Evolutionary conservation across 2,329 filamentous ascomycete species (phyloP), one percentile per base, ranked within the genome.

Genomic region (Mollisiaceae sp.): DNA sequence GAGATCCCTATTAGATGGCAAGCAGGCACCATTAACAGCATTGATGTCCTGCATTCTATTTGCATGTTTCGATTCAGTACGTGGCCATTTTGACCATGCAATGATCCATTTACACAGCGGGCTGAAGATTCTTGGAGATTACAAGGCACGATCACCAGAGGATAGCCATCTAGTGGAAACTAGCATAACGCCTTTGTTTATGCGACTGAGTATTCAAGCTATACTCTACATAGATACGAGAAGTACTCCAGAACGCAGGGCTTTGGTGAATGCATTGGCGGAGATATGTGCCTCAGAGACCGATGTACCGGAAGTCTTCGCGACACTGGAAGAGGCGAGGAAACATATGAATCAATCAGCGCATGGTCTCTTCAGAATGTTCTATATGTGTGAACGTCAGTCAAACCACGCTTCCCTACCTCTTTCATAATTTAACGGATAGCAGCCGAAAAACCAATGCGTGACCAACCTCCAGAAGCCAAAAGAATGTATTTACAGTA

Each of bases 11-110:
- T 54, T 66, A 3, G 45, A 39, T 15, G 69, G 70, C n/a, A 70
- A 69, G 38, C 69, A 73, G 32, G 64, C 66, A 11, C 67, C 72
- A 18, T 20, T 74, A 15, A 70, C 67, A 18, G 71, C 72, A 27
- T 60, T 75, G 22, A 71, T 76, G 72, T 72, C 69, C 3, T 76
- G 73, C 57, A 65, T 74, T 20, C 64, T 76, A 8, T 76, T 75
- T 56, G 69, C 74, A 11, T 72, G 70, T 45, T 75, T 76, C 20
- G 74, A 76, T 59, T 73, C 68, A 22, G 56, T 76, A 39, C 59
- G 72, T n/a, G 74, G 73, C 1, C 63, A 73, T 39, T 73, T 71
- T 24, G 67, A 68, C 15, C 71, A 70, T 8, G 74, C 74, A 6
- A 70, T 75, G 61, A 59, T 73, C n/a, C 74, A 76, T 68, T 59